These are phyloP conservation scores for Bremia lactucae DNA, from an alignment of 352 stramenopile genomes.

Conservation along the genomic window DNA sequence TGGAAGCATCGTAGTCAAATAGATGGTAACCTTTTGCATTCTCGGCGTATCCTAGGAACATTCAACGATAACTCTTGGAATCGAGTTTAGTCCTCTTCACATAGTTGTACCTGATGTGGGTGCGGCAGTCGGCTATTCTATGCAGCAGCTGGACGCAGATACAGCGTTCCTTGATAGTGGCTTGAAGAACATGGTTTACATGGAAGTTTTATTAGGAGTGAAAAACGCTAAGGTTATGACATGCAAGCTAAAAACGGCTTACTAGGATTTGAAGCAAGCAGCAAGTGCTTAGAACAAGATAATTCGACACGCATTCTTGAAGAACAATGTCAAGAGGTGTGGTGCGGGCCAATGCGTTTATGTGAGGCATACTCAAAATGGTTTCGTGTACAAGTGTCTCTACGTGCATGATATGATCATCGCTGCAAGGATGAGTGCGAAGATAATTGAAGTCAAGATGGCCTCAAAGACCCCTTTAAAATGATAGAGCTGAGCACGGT, in stretches of 20 bases:
- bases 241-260: neutral
- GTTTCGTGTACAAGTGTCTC: neutral
- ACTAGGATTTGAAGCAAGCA: neutral
- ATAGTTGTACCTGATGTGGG: neutral
- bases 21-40: neutral
- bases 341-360: neutral
- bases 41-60: slow-evolving; percentile 1
- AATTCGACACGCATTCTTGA: neutral
- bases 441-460: neutral
- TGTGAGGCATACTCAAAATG: neutral
- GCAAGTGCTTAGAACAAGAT: neutral
- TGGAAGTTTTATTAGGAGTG: neutral
- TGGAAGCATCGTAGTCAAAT: neutral
- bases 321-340: neutral
- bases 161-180: neutral
- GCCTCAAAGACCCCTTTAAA: neutral
- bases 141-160: neutral
- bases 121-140: neutral
- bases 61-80: neutral
- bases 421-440: neutral
- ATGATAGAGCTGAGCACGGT: neutral
- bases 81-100: neutral
- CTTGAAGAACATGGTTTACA: neutral
- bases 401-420: neutral
- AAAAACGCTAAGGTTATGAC: neutral